phyloP scores from a whole-genome alignment of 1,284 basidiomycete species.

The Heterobasidion annosum region DNA sequence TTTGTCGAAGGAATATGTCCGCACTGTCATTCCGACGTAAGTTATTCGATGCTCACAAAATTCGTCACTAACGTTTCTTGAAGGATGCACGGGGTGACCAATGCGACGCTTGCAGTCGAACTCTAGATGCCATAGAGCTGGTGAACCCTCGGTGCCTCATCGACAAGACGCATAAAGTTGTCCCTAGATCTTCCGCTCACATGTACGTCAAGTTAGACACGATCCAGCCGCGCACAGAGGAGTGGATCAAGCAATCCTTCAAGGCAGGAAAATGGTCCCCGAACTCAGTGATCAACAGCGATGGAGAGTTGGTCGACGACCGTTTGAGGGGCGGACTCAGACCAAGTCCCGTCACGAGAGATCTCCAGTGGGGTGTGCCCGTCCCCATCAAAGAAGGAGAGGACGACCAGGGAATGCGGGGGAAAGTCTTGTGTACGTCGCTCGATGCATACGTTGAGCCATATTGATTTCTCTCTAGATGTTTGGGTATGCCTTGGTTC shows the following conservation, averaged over 20 bases:
- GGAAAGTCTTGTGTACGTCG: slow-evolving; percentile 84
- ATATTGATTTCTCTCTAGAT: slow-evolving; percentile 34
- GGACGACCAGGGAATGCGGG: slow-evolving; percentile 78
- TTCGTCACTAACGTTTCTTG: slow-evolving; percentile 1
- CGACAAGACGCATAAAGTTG: slow-evolving; percentile 71
- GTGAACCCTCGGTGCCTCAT: slow-evolving; percentile 94
- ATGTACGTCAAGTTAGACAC: slow-evolving; percentile 88
- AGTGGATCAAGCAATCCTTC: slow-evolving; percentile 81
- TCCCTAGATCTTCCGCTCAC: slow-evolving; percentile 78
- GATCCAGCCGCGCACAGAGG: slow-evolving; percentile 79
- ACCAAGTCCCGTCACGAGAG: slow-evolving; percentile 89
- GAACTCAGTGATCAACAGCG: slow-evolving; percentile 83
- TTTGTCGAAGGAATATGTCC: slow-evolving; percentile 95
- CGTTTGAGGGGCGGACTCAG: slow-evolving; percentile 83
- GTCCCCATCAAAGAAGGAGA: slow-evolving; percentile 71
- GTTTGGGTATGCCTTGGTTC: slow-evolving; percentile 59
- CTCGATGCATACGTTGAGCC: not conserved
- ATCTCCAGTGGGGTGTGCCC: slow-evolving; percentile 95
- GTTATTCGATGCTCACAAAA: slow-evolving; percentile 5
- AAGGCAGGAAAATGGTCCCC: slow-evolving; percentile 85
- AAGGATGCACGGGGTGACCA: slow-evolving; percentile 97
- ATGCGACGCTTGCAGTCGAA: slow-evolving; percentile 92
- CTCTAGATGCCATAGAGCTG: slow-evolving; percentile 89
- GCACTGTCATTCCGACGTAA: slow-evolving; percentile 77
- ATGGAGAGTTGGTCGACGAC: slow-evolving; percentile 87